Evolutionary conservation across 805 yeast genomes (phyloP), one percentile per base, ranked within the genome.

Genomic region (Teunomyces panamensis): DNA sequence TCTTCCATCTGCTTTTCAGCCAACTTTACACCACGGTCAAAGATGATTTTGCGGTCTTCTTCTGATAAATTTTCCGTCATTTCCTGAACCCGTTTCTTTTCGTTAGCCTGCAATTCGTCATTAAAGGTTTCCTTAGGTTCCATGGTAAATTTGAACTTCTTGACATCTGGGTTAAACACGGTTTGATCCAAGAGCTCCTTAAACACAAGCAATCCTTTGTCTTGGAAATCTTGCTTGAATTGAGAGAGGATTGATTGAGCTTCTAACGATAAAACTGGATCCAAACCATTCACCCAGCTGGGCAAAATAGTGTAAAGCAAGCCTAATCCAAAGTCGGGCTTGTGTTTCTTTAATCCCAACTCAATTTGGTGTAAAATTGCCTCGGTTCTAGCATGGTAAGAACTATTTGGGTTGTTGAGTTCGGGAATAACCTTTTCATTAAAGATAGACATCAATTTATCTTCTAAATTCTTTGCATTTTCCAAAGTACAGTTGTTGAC

Each of bases 341-440:
- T 90, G 53, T 90, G 95, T 55, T 89, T 91, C 56, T 89, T 89
- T 62, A 89, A 84, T 30, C 82, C 68, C 28, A 94, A 68, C 63
- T 94, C 99, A 30, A 90, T 68, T 63, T 91, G 98, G 64, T 90
- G 95, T 33, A 94, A 74, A 43, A 92, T 80, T 0, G 96, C 98
- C 47, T 87, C 84, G n/a, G 94, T 78, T 57, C 89, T 57, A 24
- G 64, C 67, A 34, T 62, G 56, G 53, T 58, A 70, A 9, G 54
- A 48, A 33, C 61, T 50, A 4, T 55, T 53, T n/a, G 60, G 50
- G 13, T 47, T 47, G 8, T 52, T 49, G 29, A 71, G 58, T 34
- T 68, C 71, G 1, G 69, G 71, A 5, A 71, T 20, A 2, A 71
- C 69, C 34, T 60, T 63, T 16, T 77, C 67, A 3, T 65, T 55